Base-by-base conservation (phyloP, 257 asterid species). In the Nicotiana benthamiana region DNA sequence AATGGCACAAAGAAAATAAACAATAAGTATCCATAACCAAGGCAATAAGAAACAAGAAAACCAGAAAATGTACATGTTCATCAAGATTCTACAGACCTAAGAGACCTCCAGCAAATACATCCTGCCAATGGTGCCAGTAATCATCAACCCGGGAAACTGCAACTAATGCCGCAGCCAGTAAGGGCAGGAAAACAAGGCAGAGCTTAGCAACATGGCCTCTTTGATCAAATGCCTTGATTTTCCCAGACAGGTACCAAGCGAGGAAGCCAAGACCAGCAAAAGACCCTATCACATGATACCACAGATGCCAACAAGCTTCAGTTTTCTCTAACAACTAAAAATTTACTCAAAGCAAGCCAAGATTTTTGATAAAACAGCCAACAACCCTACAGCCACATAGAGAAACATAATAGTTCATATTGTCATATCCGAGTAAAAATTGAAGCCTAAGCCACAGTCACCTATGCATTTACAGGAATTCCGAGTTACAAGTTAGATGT, bases 101-200 rank as follows among this genome's bases (percentile, higher is more conserved):
- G 82, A 89, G 84, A 70, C 91, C 93, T 80, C 97, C 95, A 67
- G 93, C 90, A 79, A 89, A 91, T 79, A 93, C 91, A 83, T 91
- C 97, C 84, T 92, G 91, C 97, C 97, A 92, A 64, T 92, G 97
- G 86, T 93, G 97, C 97, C 95, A 90, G 79, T 93, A 93, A 61
- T 93, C 97, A 84, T 92, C 95, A 65, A 93, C 94, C 82, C 97
- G 87, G n/a, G 97, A 93, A 80, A 93, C 85, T 82, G 91, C 97
- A 80, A 93, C 92, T 86, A 93, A 86, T 40, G 97, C 90, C 6
- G 97, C 97, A 18, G 86, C 54, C 75, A 93, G 97, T 53, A 93
- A 87, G 20, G 97, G 97, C 12, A 82, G 84, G 82, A 92, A 87
- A 81, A 88, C 63, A 80, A 93, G 67, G 84, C 96, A 90, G 43